Percentiles rank a stretch among this genome's conserved stretches.
Conservation (phyloP, 163 green algal genomes). For the Chlorella variabilis region DNA sequence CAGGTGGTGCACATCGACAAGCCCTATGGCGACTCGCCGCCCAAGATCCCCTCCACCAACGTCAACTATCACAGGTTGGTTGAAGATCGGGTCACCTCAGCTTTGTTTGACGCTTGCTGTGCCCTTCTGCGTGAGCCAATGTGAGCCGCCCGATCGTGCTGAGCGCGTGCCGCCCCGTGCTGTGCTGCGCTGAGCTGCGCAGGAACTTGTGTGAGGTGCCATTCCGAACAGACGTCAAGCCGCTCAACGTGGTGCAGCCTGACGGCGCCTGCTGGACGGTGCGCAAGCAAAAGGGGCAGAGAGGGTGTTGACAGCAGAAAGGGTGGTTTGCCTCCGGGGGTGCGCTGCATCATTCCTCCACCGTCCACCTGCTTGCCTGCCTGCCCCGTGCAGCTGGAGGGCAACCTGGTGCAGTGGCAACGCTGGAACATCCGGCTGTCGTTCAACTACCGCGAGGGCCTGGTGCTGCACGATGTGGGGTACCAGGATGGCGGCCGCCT, state of each 20-base stretch:
- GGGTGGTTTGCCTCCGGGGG: background rate
- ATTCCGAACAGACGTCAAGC: slow-evolving; percentile 66
- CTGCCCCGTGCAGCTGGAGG: slow-evolving; percentile 23
- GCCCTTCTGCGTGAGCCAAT: no score
- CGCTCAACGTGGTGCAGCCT: slow-evolving; percentile 81
- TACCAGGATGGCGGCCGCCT: slow-evolving; percentile 34
- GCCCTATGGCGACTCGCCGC: slow-evolving; percentile 50
- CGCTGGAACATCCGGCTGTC: slow-evolving; percentile 83
- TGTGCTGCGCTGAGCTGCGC: background rate
- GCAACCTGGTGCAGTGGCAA: slow-evolving; percentile 44
- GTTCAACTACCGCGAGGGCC: slow-evolving; percentile 84
- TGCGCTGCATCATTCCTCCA: background rate
- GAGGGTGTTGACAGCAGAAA: no score
- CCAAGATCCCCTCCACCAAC: slow-evolving; percentile 43
- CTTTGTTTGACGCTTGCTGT: no score
- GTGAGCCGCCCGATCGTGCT: no score
- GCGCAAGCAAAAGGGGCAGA: no score
- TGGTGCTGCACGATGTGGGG: slow-evolving; percentile 80
- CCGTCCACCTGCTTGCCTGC: no score
- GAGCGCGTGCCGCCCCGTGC: no score
- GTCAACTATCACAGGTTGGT: slow-evolving; percentile 27
- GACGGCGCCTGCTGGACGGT: slow-evolving; percentile 53
- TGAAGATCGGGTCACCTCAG: no score
- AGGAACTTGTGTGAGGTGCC: slow-evolving; percentile 17
- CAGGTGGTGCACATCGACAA: slow-evolving; percentile 61